Percentiles rank a stretch among this genome's conserved stretches.
phyloP scores from a whole-genome alignment of 768 basidiomycete genomes.

The Lactarius vividus region DNA sequence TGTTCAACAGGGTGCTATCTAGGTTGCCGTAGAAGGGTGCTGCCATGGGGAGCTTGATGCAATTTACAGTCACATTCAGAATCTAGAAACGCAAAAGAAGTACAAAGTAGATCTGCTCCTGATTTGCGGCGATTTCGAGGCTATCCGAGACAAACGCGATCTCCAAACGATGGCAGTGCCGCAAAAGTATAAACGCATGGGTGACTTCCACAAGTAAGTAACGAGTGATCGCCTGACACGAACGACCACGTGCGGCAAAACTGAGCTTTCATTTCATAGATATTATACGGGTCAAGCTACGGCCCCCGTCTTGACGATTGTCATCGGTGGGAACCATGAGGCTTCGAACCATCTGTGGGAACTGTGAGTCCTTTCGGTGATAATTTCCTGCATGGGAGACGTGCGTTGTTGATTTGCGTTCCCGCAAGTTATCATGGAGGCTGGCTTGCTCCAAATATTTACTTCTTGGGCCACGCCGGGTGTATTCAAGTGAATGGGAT shows the following conservation, averaged over 20 bases:
- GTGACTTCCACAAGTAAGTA: constrained; percentile 77
- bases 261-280: constrained; percentile 37
- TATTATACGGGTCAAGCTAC: constrained; percentile 82
- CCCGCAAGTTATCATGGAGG: constrained; percentile 83
- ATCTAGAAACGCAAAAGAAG: constrained; percentile 57
- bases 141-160: constrained; percentile 68
- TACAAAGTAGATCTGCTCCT: constrained; percentile 82
- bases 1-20: background rate
- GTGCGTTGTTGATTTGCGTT: constrained; percentile 13
- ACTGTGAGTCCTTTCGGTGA: constrained; percentile 50
- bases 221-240: background rate
- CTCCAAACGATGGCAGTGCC: constrained; percentile 91
- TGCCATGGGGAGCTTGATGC: constrained; percentile 91
- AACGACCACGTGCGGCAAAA: background rate
- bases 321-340: constrained; percentile 98
- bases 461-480: constrained; percentile 80
- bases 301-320: constrained; percentile 87
- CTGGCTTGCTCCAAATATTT: constrained; percentile 96
- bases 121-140: constrained; percentile 86
- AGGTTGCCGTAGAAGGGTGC: constrained; percentile 93
- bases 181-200: constrained; percentile 78
- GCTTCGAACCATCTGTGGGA: constrained; percentile 97
- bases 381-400: constrained; percentile 9
- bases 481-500: constrained; percentile 85
- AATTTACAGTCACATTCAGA: constrained; percentile 71